Evolutionary conservation across 805 yeast species (phyloP).

Genomic region (Candida coquimbonensis): DNA sequence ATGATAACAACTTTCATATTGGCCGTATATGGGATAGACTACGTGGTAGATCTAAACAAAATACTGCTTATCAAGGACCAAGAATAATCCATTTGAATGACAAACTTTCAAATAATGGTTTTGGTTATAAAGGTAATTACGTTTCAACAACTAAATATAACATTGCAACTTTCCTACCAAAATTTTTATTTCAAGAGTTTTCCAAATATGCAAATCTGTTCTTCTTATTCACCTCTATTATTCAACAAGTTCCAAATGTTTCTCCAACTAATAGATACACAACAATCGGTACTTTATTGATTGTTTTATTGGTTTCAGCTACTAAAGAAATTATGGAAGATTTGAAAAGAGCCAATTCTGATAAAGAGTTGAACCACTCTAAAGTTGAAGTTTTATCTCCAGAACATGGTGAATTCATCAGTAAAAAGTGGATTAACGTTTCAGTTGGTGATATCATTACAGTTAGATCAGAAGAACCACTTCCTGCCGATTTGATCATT

Average conservation of each 20-base stretch:
- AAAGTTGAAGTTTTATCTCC: conserved; percentile 55
- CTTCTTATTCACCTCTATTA: conserved; percentile 83
- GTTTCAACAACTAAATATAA: conserved; percentile 95
- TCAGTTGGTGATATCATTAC: conserved; percentile 86
- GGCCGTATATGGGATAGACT: conserved; percentile 31
- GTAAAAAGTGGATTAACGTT: conserved; percentile 78
- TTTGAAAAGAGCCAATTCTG: conserved; percentile 79
- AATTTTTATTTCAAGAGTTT: conserved; percentile 92
- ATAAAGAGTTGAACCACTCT: conserved; percentile 81
- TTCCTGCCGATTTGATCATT: conserved; percentile 88
- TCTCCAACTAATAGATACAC: conserved; percentile 95
- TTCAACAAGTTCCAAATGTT: conserved; percentile 95
- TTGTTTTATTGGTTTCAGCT: conserved; percentile 87
- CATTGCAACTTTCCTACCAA: conserved; percentile 86
- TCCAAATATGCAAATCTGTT: conserved; percentile 94
- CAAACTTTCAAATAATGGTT: conserved; percentile 42
- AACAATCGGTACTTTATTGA: conserved; percentile 81
- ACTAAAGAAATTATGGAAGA: conserved; percentile 89
- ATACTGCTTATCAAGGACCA: conserved; percentile 35
- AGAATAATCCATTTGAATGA: conserved; percentile 67
- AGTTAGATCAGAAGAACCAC: conserved; percentile 78
- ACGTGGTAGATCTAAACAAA: conserved; percentile 20
- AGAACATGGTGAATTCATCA: conserved; percentile 51
- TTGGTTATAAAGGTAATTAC: conserved; percentile 70
- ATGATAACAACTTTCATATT: conserved; percentile 31